Evolutionary conservation across 2,329 filamentous ascomycete species (phyloP), one percentile per base, ranked within the genome.

Genomic region (Drechslera avenae): DNA sequence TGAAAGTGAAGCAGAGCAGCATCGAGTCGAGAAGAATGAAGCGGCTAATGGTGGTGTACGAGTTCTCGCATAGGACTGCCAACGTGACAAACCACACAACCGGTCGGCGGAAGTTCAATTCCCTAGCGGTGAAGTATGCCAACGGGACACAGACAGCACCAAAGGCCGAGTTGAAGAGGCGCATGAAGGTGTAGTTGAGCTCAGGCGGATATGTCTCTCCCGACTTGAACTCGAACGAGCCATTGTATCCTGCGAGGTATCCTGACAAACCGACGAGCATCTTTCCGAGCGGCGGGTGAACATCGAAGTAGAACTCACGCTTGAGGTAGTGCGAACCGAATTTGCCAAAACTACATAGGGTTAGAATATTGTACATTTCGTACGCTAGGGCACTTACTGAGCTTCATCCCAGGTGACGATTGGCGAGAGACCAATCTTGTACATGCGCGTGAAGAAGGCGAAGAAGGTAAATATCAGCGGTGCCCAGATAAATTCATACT

Each of bases 291-390:
- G 94, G 94, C 60, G 94, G 94, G 76, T 96, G 90, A 51, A 95
- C 89, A 81, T 96, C 90, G 79, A 99, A 99, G 83, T 99, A 99
- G 81, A 97, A 97, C 77, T 99, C 94, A 75, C 93, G 90, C 76
- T 99, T 97, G 72, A 99, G 87, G 76, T 99, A 99, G 78, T 99
- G 93, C 66, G 93, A 97, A 59, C 94, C 94, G 76, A 99, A 99
- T 80, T 99, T 99, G 73, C 90, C 90, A 75, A 95, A 95, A 75
- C 88, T 91, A 67, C 51, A 4, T 33, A 21, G n/a, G 14, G 60
- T 73, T 39, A 72, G 68, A 55, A 31, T 16, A 31, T 21, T 16
- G 18, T 40, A 23, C 16, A 39, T 17, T 21, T 19, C 14, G 18
- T 23, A 7, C 3, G 32, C 26, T 2, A 13, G 17, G 14, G 39